Conservation (phyloP, 2,329 filamentous ascomycete species). For the Furcasterigmium sp. region DNA sequence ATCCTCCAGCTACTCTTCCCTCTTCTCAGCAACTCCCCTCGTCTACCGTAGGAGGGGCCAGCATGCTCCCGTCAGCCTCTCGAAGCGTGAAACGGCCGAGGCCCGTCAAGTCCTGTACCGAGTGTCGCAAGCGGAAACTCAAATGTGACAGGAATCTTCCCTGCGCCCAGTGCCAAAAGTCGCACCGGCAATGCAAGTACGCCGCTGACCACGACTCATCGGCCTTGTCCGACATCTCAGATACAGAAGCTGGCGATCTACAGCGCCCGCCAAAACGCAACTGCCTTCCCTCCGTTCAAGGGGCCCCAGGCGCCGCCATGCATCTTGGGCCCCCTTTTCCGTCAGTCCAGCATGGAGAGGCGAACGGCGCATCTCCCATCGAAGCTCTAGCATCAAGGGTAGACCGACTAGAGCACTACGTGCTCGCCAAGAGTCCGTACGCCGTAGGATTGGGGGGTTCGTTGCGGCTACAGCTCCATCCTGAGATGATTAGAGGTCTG, state of each 20-base stretch:
- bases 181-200: slow-evolving; percentile 48
- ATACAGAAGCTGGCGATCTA: slow-evolving; percentile 27
- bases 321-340: neutral
- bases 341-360: slow-evolving; percentile 21
- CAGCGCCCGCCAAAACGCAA: slow-evolving; percentile 33
- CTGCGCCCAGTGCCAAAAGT: slow-evolving; percentile 54
- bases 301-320: slow-evolving; percentile 4
- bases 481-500: slow-evolving; percentile 42
- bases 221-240: slow-evolving; percentile 44
- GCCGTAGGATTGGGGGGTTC: slow-evolving; percentile 28
- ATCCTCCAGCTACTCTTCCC: neutral
- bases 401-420: slow-evolving; percentile 47
- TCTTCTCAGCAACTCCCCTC: neutral
- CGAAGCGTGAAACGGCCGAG: slow-evolving; percentile 48
- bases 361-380: slow-evolving; percentile 24
- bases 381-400: slow-evolving; percentile 45
- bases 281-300: slow-evolving; percentile 16
- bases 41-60: neutral
- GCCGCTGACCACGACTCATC: slow-evolving; percentile 41
- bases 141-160: slow-evolving; percentile 51
- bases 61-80: slow-evolving; percentile 7
- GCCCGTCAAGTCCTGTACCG: slow-evolving; percentile 51
- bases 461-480: slow-evolving; percentile 24
- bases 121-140: slow-evolving; percentile 53
- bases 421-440: slow-evolving; percentile 35